Conservation (phyloP, 768 basidiomycete species). For the Roridomyces roridus region DNA sequence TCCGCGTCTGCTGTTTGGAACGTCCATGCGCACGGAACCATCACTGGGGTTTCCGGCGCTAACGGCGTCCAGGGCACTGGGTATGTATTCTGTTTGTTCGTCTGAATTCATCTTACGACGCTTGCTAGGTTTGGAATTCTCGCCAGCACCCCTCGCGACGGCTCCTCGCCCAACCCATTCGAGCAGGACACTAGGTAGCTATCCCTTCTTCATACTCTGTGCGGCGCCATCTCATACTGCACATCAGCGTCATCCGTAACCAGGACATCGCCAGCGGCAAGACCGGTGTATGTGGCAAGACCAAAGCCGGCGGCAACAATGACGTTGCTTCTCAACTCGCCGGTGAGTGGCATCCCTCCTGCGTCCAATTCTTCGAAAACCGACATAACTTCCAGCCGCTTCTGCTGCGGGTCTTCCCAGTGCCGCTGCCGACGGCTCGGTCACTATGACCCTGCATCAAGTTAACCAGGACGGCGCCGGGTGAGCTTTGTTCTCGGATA, state of each 20-base stretch:
- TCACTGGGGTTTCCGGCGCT: slow-evolving; percentile 20
- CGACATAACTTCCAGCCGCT: slow-evolving; percentile 4
- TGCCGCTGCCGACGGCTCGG: slow-evolving; percentile 17
- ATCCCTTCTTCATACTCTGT: too few relatives aligned
- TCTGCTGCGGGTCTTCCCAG: slow-evolving; percentile 22
- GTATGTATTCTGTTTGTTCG: too few relatives aligned
- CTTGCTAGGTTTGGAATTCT: slow-evolving; percentile 15
- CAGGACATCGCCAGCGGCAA: slow-evolving; percentile 14
- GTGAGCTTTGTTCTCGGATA: neutral
- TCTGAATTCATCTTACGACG: neutral
- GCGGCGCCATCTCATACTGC: too few relatives aligned
- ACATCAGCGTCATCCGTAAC: slow-evolving; percentile 21
- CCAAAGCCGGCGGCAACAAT: slow-evolving; percentile 22
- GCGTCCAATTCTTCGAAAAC: neutral
- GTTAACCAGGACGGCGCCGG: slow-evolving; percentile 27
- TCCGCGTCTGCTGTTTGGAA: slow-evolving; percentile 3
- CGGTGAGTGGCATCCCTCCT: neutral
- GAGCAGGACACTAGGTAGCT: slow-evolving; percentile 28
- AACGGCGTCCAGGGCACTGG: slow-evolving; percentile 18
- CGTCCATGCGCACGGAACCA: slow-evolving; percentile 21
- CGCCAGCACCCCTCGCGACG: slow-evolving; percentile 17
- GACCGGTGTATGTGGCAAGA: slow-evolving; percentile 20
- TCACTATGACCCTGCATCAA: slow-evolving; percentile 25
- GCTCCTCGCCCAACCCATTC: slow-evolving; percentile 14
- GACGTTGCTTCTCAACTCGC: slow-evolving; percentile 22